Base-by-base conservation (phyloP, 2,329 filamentous ascomycete genomes). In the Venturia oleaginea region DNA sequence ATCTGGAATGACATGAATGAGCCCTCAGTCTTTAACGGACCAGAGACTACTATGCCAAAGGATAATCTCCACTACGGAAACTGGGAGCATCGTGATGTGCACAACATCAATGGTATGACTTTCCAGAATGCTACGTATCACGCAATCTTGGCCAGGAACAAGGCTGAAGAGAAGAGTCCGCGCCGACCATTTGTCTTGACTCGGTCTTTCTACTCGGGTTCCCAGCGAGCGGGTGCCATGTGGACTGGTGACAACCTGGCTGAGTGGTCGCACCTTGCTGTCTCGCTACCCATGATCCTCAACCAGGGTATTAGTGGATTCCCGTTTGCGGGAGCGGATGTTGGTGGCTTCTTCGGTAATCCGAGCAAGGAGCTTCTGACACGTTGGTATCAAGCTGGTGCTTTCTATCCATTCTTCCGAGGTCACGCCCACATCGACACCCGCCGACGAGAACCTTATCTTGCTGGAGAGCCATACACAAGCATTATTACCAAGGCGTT, bases 1-100 rank as follows among this genome's bases (percentile, higher is more conserved):
- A 86, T 99, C 71, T 99, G 94, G 94, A 99, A 99, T 75, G 94
- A 99, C 75, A 99, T 99, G 94, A 97, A 97, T 73, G 94, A 99
- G 78, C 94, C 94, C 0, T 97, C 94, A 0, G 94, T 99, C 1
- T 99, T 99, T 81, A 97, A 97, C 74, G 94, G 94, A 0, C 94
- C 94, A 0, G 94, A 99, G 76, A 96, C 92, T 3, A 97, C 93
- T 5, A 97, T 97, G 92, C 94, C 94, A 67, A 97, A 97, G 77
- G 94, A 99, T 79, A 99, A 99, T 74, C 77, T 99, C 37, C 94
- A 99, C 74, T 79, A 89, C 71, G 92, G 85, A 62, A 85, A 89
- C 72, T 99, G 94, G 94, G 94, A 99, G 76, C 94, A 99, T 74
- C 90, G 94, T 67, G 94, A 99, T 73, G 79, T 99, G 5, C 94